These are phyloP conservation scores for Nicotiana tomentosiformis DNA, from an alignment of 257 asterid species.

Conservation along the genomic window DNA sequence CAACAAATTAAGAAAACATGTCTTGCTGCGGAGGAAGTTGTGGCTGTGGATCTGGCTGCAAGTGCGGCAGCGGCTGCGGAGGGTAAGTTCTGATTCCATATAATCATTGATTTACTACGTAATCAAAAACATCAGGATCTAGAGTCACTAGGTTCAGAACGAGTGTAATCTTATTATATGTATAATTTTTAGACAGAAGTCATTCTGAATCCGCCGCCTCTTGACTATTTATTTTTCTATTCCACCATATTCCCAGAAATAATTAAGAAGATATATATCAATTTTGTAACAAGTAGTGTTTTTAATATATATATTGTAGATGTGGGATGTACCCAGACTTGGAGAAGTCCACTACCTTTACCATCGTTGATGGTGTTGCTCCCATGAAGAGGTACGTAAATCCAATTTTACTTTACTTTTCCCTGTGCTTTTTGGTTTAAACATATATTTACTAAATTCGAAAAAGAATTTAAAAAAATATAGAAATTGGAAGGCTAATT, in stretches of 20 bases:
- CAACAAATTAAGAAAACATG: constrained; percentile 20
- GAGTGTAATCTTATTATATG: too few species aligned
- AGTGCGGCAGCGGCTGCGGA: constrained; percentile 61
- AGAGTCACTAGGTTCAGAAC: too few species aligned
- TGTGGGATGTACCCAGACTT: constrained; percentile 20
- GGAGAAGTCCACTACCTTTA: constrained; percentile 5
- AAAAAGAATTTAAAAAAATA: not conserved
- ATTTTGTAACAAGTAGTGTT: not conserved
- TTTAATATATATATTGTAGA: not conserved
- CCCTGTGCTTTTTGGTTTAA: not conserved
- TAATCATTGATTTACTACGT: not conserved
- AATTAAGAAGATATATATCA: not conserved
- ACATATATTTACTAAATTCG: not conserved
- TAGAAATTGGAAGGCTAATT: not conserved
- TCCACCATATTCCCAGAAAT: not conserved
- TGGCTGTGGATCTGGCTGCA: constrained; percentile 61
- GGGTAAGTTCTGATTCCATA: constrained; percentile 28
- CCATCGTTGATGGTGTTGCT: constrained; percentile 20
- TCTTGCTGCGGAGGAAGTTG: constrained; percentile 73
- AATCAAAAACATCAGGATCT: too few species aligned
- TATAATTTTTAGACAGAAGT: too few species aligned
- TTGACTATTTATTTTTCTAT: too few species aligned
- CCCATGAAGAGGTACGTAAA: constrained; percentile 12
- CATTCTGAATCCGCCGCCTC: too few species aligned
- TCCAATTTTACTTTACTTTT: not conserved